These are phyloP conservation scores for Eimeria sp. DNA, from an alignment of 169 alveolate genomes.

Conservation along the genomic window DNA sequence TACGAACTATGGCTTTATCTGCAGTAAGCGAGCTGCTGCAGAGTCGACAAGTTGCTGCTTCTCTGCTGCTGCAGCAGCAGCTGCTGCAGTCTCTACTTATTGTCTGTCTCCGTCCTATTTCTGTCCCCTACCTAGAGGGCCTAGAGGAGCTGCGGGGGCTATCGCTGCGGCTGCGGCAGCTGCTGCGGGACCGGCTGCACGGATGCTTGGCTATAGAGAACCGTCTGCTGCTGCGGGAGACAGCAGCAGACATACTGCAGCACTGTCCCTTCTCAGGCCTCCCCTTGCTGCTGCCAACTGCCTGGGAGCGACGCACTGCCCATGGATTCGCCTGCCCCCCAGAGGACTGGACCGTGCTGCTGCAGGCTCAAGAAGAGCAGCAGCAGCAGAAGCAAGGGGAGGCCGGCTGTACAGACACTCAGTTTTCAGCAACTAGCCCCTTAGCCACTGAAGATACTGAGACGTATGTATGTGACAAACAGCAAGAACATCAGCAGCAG, in stretches of 20 bases:
- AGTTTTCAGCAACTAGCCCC: background rate
- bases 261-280: constrained; percentile 61
- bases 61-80: constrained; percentile 63
- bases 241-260: constrained; percentile 56
- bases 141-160: constrained; percentile 59
- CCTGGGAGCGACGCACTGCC: constrained; percentile 74
- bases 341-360: constrained; percentile 63
- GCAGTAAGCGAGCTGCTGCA: constrained; percentile 82
- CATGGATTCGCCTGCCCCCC: constrained; percentile 40
- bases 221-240: constrained; percentile 68
- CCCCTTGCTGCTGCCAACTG: constrained; percentile 79
- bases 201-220: constrained; percentile 60
- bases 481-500: constrained; percentile 1
- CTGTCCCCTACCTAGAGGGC: constrained; percentile 29
- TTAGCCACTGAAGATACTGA: background rate
- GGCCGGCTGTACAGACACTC: background rate
- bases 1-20: constrained; percentile 76
- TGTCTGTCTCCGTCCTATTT: constrained; percentile 45
- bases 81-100: constrained; percentile 51
- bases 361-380: background rate
- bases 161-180: constrained; percentile 73
- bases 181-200: constrained; percentile 75
- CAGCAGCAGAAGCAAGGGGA: background rate
- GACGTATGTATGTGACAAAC: background rate
- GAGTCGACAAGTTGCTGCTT: constrained; percentile 64